Evolutionary conservation across 805 yeast genomes (phyloP), one percentile per base, ranked within the genome.

Genomic region (Lipomyces sp.): DNA sequence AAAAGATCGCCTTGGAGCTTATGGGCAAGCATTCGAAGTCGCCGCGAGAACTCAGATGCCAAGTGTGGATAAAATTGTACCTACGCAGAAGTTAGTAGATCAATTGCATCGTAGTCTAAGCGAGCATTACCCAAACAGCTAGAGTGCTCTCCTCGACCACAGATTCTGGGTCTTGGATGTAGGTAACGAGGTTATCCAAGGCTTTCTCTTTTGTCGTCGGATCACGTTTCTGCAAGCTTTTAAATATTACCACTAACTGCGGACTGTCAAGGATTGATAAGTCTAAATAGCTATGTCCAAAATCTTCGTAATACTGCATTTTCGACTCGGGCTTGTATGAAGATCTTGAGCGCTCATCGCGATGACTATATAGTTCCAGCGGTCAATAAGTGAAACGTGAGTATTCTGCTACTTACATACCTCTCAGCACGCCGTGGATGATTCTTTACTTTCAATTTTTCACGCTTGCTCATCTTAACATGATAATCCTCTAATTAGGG

Each of bases 131-230:
- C 78, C 80, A 80, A 5, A 80, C 96, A 91, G 90, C 48, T 87
- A 83, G 60, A 81, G 82, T n/a, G 83, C 76, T 24, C 62, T 87
- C 90, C 68, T 88, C 87, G n/a, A 80, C 74, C 15, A 54, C 57
- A 18, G 80, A 59, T 18, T 73, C 73, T 1, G 76, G 72, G 0
- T 75, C 65, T 13, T 73, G 75, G 2, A 84, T 68, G 37, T 77
- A 73, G 2, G 76, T 72, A 2, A 81, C 72, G 37, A 89, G 74
- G 53, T 90, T 96, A 4, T 71, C 75, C 33, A 92, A 79, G 0
- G 95, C 92, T 74, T 88, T 90, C 72, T 91, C 97, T 74, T 87
- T 90, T 0, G 98, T 94, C n/a, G 86, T 87, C 5, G 88, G 84
- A 73, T 92, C 97, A 74, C 89, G 85, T 77, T 92, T 93, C 75